phyloP scores from a whole-genome alignment of 2,329 filamentous ascomycete species.

The Aspergillus luchuensis region DNA sequence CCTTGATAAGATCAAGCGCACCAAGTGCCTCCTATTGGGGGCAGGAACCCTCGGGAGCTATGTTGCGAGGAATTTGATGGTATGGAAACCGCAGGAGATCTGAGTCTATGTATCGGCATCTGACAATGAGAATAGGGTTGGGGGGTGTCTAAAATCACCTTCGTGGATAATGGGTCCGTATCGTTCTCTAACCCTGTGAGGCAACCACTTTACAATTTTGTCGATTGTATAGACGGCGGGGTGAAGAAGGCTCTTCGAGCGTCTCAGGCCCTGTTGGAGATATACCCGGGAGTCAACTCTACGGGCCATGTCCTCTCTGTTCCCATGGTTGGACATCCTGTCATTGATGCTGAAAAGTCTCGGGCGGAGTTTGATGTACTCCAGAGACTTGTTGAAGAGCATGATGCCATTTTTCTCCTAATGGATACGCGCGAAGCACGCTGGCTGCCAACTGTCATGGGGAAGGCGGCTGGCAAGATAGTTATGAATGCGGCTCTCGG shows the following conservation, averaged over 20 bases:
- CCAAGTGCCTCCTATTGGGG: conserved; percentile 85
- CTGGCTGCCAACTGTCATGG: conserved; percentile 96
- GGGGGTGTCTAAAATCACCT: conserved; percentile 93
- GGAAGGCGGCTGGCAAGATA: conserved; percentile 87
- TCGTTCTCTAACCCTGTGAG: conserved; percentile 96
- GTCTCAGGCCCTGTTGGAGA: conserved; percentile 75
- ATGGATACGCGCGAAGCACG: conserved; percentile 95
- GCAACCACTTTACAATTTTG: conserved; percentile 87
- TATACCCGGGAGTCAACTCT: conserved; percentile 87
- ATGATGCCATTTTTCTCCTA: conserved; percentile 92
- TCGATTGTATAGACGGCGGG: conserved; percentile 84
- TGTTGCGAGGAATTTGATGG: conserved; percentile 83
- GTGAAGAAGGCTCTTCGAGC: conserved; percentile 80
- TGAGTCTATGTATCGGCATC: not conserved
- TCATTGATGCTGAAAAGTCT: conserved; percentile 70
- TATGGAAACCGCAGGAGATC: conserved; percentile 25
- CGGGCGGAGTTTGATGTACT: conserved; percentile 75
- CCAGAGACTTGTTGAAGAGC: conserved; percentile 72
- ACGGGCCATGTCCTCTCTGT: conserved; percentile 80
- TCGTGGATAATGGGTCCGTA: conserved; percentile 89
- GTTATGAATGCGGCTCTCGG: conserved; percentile 96
- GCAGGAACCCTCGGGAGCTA: conserved; percentile 93
- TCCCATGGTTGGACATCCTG: conserved; percentile 92
- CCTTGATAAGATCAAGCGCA: conserved; percentile 83
- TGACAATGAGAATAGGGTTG: conserved; percentile 60